Percentiles rank a stretch among this genome's conserved stretches.
These are phyloP conservation scores for Gracilaria caudata DNA, from an alignment of 23 red algal species.

Conservation along the genomic window DNA sequence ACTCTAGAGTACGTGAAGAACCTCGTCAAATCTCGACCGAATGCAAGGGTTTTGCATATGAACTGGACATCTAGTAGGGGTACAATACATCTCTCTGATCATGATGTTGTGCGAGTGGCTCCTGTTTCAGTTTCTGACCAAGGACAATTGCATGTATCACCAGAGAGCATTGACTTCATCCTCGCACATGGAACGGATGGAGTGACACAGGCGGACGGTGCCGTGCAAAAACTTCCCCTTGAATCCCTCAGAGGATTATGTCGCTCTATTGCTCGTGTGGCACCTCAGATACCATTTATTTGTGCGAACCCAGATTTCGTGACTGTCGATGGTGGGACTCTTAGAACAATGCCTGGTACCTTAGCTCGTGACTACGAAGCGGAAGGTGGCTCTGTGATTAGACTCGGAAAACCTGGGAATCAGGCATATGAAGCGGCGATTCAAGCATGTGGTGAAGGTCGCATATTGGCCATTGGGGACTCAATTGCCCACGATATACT, in stretches of 20 bases:
- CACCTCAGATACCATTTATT: conserved; percentile 62
- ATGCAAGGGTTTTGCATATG: conserved; percentile 72
- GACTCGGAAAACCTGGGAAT: conserved; percentile 78
- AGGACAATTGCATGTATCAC: conserved; percentile 13
- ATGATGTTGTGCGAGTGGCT: not conserved
- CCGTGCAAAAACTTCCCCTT: conserved; percentile 43
- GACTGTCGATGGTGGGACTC: conserved; percentile 77
- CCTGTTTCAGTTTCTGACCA: conserved; percentile 3
- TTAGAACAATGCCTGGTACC: conserved; percentile 77
- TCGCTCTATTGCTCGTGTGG: conserved; percentile 4
- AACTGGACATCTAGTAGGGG: conserved; percentile 72
- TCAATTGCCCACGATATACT: conserved; percentile 76
- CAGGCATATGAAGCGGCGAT: conserved; percentile 63
- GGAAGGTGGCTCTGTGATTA: conserved; percentile 42
- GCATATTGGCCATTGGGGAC: conserved; percentile 77
- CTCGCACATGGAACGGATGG: conserved; percentile 89
- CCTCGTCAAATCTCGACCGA: conserved; percentile 4
- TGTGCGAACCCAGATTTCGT: conserved; percentile 90
- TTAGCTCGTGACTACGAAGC: conserved; percentile 74
- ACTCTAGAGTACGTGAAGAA: conserved; percentile 38
- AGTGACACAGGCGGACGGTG: conserved; percentile 36
- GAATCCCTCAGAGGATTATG: conserved; percentile 26
- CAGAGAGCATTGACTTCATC: conserved; percentile 66
- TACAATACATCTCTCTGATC: conserved; percentile 22
- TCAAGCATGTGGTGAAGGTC: conserved; percentile 13